Evolutionary conservation across 768 basidiomycete species (phyloP), one percentile per base, ranked within the genome.

Genomic region (Russula dissimulans): DNA sequence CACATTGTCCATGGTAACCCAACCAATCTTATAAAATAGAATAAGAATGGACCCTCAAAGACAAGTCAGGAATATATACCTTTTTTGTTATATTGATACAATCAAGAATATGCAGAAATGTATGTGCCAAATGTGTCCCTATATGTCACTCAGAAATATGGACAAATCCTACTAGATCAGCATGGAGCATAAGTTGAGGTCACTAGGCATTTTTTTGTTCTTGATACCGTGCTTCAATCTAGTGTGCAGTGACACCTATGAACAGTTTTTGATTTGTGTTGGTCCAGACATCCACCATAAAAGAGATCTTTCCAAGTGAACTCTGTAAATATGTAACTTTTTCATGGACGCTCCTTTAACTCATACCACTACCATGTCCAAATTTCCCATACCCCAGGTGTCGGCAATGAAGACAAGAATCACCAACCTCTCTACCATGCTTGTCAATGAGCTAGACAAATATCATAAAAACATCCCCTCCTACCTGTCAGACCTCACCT

Each of bases 111-210:
- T 59, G 55, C 5, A 76, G 32, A 45, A 79, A 72, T 3, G 69
- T 67, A 14, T 67, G 39, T 1, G 71, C 69, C n/a, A 79, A 64
- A 52, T 77, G 73, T 42, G 71, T 65, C 2, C 77, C 77, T 36
- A 62, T 69, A 65, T 79, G 77, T 9, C 60, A 62, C 0, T 73
- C 74, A 29, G 75, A 72, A 11, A 76, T 64, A 18, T 59, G 62
- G 18, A 71, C 60, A 42, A 78, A 79, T 0, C 72, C 74, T 54
- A 76, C 70, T 0, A 78, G 65, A 22, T 72, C 71, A 4, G 73
- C 42, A 3, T 3, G 43, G 1, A 65, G 5, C 70, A 66, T 2
- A 75, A 61, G 2, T 18, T 51, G 0, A 67, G 63, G 14, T 1
- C 15, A 4, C n/a, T 49, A 7, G 10, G 32, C 9, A 8, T 15